Evolutionary conservation across 2,329 filamentous ascomycete genomes (phyloP).

Genomic region (Plectosphaerella sp.): DNA sequence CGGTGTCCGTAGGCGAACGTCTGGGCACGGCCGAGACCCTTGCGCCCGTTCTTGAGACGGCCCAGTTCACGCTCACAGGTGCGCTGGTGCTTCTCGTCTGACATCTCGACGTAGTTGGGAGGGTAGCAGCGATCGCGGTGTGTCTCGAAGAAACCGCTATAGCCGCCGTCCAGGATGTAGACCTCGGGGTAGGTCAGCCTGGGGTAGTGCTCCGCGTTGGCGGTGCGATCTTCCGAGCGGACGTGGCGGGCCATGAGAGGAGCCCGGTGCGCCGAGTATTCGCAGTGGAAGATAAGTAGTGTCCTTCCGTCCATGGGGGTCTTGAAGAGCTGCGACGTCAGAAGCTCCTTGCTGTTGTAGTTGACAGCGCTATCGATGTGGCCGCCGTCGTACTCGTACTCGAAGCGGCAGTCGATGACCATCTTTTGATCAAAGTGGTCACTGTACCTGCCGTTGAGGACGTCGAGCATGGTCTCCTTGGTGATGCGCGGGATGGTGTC

Average conservation of each 20-base stretch:
- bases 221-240: constrained; percentile 79
- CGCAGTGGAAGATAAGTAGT: constrained; percentile 90
- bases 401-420: constrained; percentile 94
- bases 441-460: constrained; percentile 81
- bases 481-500: constrained; percentile 88
- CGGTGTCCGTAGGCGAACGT: constrained; percentile 93
- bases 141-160: constrained; percentile 84
- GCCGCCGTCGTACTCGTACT: constrained; percentile 96
- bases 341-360: constrained; percentile 91
- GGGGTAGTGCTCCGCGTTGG: constrained; percentile 84
- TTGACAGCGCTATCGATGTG: constrained; percentile 93
- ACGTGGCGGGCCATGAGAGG: constrained; percentile 95
- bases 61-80: constrained; percentile 95
- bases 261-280: constrained; percentile 94
- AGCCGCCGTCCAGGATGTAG: constrained; percentile 94
- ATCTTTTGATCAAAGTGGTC: constrained; percentile 74
- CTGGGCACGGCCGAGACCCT: constrained; percentile 80
- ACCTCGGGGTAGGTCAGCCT: constrained; percentile 91
- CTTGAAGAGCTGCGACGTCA: constrained; percentile 75
- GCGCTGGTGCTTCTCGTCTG: constrained; percentile 81
- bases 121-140: constrained; percentile 81
- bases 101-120: constrained; percentile 97
- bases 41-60: constrained; percentile 79
- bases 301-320: constrained; percentile 64
- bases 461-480: constrained; percentile 74